Evolutionary conservation across 371 early-diverging fungal species (phyloP), one percentile per base, ranked within the genome.

Genomic region (Mycotypha africana): DNA sequence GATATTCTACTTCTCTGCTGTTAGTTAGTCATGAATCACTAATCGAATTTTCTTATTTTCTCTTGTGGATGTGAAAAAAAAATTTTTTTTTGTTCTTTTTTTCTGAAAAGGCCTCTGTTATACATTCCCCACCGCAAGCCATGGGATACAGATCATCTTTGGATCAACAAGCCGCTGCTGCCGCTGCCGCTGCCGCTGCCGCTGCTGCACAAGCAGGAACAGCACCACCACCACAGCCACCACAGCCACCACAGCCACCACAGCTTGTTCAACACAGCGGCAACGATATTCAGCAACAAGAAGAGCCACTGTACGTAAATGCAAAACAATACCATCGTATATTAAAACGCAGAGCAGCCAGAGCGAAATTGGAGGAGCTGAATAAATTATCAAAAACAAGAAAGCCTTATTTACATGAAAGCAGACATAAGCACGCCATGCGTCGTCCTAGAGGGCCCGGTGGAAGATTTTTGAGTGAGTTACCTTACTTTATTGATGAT

Each of bases 381-480:
- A 72, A 75, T 55, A 64, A 70, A 48, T 42, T 76, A 10, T 48
- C 77, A 3, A 74, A 69, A 45, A 65, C 67, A 38, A 67, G 79
- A 31, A 84, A 84, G 67, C 80, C 84, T 25, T 97, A 95, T 68
- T 74, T 92, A 30, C 97, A 97, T 69, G 97, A 97, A 72, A 90
- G 91, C 41, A 75, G 97, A 49, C 97, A 97, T 65, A 84, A 83
- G 56, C 97, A 97, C 72, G 97, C 97, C 2, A 91, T 94, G 91
- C 79, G 91, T 43, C 71, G 97, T 42, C 86, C 92, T 45, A 78
- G 97, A 60, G 97, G 95, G 19, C 89, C 89, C 2, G 92, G 92
- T 26, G 92, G 92, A 19, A 69, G 90, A 32, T 91, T 89, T 60
- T 59, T 89, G 43, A 84, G 66, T 60, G 45, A 58, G 62, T 49